Percentiles rank a stretch among this genome's conserved stretches.
Evolutionary conservation across 345 rosid genomes (phyloP).

Genomic region (Salix caprea): DNA sequence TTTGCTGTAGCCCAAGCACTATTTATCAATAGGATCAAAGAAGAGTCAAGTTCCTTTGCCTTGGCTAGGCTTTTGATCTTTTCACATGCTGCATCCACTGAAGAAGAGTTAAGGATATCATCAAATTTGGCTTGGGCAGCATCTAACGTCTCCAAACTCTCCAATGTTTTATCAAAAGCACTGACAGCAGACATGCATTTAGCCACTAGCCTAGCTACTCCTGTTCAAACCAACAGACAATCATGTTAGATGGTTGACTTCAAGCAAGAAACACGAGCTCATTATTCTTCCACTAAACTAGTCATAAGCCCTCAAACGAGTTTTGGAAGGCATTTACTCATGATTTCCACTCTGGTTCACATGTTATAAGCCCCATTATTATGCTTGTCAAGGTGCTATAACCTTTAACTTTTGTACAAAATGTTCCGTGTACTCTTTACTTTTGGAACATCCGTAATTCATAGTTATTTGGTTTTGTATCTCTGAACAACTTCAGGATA

Average conservation of each 20-base stretch:
- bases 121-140: slow-evolving; percentile 83
- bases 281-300: background rate
- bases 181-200: slow-evolving; percentile 84
- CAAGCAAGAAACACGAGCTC: background rate
- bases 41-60: slow-evolving; percentile 85
- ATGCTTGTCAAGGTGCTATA: background rate
- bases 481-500: no score
- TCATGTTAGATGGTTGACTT: background rate
- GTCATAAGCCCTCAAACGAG: background rate
- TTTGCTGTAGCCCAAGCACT: slow-evolving; percentile 88
- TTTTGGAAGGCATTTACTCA: no score
- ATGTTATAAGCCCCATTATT: no score
- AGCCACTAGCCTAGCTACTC: slow-evolving; percentile 67
- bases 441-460: no score
- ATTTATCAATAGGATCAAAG: slow-evolving; percentile 74
- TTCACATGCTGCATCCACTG: slow-evolving; percentile 74
- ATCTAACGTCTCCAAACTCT: slow-evolving; percentile 63
- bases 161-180: slow-evolving; percentile 77
- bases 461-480: no score
- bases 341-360: no score
- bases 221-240: slow-evolving; percentile 39
- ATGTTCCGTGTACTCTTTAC: background rate
- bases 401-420: background rate
- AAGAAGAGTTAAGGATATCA: slow-evolving; percentile 73
- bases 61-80: slow-evolving; percentile 82